Base-by-base conservation (phyloP, 495 filamentous ascomycete genomes). In the Neurospora sublineolata region DNA sequence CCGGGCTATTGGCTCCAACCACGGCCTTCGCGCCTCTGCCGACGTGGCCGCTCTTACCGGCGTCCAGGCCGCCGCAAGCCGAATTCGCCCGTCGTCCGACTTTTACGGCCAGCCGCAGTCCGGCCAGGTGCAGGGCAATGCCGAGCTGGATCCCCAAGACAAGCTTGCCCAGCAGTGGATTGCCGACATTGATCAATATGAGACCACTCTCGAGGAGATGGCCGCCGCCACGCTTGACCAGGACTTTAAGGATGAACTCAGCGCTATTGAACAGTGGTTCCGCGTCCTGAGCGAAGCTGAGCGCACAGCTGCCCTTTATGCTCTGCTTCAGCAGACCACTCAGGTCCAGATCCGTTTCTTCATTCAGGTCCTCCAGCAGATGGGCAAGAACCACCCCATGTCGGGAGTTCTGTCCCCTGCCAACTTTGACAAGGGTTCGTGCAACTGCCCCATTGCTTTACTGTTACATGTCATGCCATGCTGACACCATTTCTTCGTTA, bases 321-420 rank as follows among this genome's bases (percentile, higher is more conserved):
- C 95, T 39, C 84, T 99, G 72, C 84, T 99, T 64, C 96, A 98
- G 86, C 95, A 99, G 83, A 97, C 95, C 8, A 98, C 95, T 5
- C 96, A 99, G 82, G 94, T 99, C 69, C 95, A 99, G 83, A 97
- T 97, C 73, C 91, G 96, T 68, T 99, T 99, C 85, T 99, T 99
- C 84, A 98, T 97, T 75, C 94, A 97, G 82, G 95, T 98, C 39
- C 83, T 99, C 76, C 93, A 98, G 84, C 94, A 98, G 80, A 99
- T 99, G 96, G 91, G 94, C 39, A 96, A 97, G 84, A 93, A 89
- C 75, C 95, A 98, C 81, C 95, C 95, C 33, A 97, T 98, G 92
- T 97, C 96, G 52, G 93, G 94, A 67, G 89, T 99, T 38, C 85
- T 99, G 41, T 98, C 95, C 27, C 95, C 95, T 12, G 92, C 97